These are phyloP conservation scores for Cladosporium sp. DNA, from an alignment of 2,329 filamentous ascomycete species.

Conservation along the genomic window DNA sequence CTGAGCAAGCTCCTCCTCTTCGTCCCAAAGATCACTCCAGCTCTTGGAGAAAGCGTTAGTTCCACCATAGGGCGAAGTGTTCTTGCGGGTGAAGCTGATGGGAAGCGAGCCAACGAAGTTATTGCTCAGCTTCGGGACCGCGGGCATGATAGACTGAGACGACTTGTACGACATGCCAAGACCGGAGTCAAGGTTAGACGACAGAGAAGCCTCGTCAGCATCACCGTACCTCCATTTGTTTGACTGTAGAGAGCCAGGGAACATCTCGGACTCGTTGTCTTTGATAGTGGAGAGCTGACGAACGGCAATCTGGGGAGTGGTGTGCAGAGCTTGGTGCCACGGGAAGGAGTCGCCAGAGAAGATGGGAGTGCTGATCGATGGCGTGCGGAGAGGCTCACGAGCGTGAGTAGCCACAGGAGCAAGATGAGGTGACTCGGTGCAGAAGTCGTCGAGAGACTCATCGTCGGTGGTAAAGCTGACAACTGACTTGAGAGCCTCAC, in stretches of 20 bases:
- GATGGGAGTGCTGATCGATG: slow-evolving; percentile 86
- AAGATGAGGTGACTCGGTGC: slow-evolving; percentile 71
- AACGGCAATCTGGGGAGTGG: slow-evolving; percentile 67
- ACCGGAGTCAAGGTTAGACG: slow-evolving; percentile 81
- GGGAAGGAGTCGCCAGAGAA: slow-evolving; percentile 81
- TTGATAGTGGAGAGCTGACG: slow-evolving; percentile 87
- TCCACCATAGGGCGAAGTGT: slow-evolving; percentile 44
- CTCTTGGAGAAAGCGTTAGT: slow-evolving; percentile 79
- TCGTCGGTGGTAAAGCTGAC: slow-evolving; percentile 93
- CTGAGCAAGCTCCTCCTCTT: slow-evolving; percentile 76
- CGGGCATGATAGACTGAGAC: slow-evolving; percentile 47
- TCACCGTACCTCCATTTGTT: slow-evolving; percentile 72
- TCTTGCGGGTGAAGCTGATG: slow-evolving; percentile 62
- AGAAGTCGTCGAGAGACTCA: slow-evolving; percentile 91
- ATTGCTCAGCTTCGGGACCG: slow-evolving; percentile 53
- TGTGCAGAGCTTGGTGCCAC: slow-evolving; percentile 88
- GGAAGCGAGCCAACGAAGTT: slow-evolving; percentile 75
- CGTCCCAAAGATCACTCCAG: slow-evolving; percentile 98
- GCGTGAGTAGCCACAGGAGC: slow-evolving; percentile 75
- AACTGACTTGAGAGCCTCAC: slow-evolving; percentile 74
- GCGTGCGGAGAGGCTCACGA: slow-evolving; percentile 91
- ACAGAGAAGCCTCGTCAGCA: slow-evolving; percentile 76
- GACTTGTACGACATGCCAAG: slow-evolving; percentile 81
- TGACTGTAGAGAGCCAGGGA: slow-evolving; percentile 72
- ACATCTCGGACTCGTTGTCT: slow-evolving; percentile 80